A percentile compares a stretch with the other conserved stretches of the same genome.
These are phyloP conservation scores for Floccularia luteovirens DNA, from an alignment of 768 basidiomycete species.

Conservation along the genomic window DNA sequence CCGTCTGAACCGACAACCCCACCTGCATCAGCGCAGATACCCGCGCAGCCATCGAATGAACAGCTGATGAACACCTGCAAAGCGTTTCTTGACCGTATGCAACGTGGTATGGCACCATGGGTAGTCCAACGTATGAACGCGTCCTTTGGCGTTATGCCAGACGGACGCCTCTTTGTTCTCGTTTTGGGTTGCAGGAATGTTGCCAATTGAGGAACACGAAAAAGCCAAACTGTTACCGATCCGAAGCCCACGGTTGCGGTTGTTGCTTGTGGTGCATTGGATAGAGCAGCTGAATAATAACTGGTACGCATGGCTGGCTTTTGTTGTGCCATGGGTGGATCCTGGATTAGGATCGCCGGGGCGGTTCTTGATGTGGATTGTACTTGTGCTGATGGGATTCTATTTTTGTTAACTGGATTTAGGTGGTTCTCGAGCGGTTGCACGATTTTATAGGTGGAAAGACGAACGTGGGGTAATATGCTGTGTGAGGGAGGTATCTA, in stretches of 20 bases:
- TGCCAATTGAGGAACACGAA: conserved; percentile 88
- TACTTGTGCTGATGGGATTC: conserved; percentile 20
- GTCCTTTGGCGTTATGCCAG: conserved; percentile 75
- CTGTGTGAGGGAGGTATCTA: background rate
- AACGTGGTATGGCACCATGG: conserved; percentile 82
- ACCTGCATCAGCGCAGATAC: conserved; percentile 5
- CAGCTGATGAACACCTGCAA: conserved; percentile 44
- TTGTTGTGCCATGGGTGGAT: conserved; percentile 13
- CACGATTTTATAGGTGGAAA: conserved; percentile 30
- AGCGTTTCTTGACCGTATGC: conserved; percentile 35
- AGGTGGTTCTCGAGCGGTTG: conserved; percentile 80
- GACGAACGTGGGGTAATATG: background rate
- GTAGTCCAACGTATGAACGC: conserved; percentile 80
- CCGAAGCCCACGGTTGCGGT: conserved; percentile 65
- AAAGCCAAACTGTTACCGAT: conserved; percentile 84
- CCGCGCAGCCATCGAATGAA: conserved; percentile 31
- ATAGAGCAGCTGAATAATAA: conserved; percentile 64
- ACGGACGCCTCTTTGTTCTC: conserved; percentile 63
- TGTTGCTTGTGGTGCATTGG: conserved; percentile 89
- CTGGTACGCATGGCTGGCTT: conserved; percentile 32
- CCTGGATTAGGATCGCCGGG: conserved; percentile 8
- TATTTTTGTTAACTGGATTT: conserved; percentile 20
- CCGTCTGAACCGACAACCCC: conserved; percentile 7
- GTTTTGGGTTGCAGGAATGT: conserved; percentile 87
- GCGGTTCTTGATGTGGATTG: conserved; percentile 12